Conservation (phyloP, 83 land plant species). For the Thuja plicata region DNA sequence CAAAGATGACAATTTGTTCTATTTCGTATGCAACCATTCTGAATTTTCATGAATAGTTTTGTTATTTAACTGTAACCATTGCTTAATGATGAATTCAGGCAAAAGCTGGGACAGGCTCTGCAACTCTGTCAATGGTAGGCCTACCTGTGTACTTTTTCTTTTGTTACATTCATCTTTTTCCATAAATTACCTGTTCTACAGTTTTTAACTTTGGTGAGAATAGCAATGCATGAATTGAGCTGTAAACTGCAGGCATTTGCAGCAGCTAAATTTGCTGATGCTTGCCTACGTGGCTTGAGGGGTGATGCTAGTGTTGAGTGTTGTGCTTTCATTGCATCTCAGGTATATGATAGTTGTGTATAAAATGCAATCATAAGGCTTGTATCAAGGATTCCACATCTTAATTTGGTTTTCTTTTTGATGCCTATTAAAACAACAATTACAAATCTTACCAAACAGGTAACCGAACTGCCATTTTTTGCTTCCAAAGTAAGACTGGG, state of each 20-base stretch:
- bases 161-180: constrained; percentile 1
- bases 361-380: not conserved
- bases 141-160: not conserved
- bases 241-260: constrained; percentile 83
- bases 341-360: constrained; percentile 37
- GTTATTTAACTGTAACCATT: constrained; percentile 5
- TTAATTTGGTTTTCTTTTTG: not conserved
- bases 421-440: not conserved
- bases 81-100: constrained; percentile 53
- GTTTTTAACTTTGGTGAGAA: not conserved
- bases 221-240: not conserved
- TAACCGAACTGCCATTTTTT: constrained; percentile 95
- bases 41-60: not conserved
- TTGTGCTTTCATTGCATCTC: constrained; percentile 88
- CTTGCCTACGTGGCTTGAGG: constrained; percentile 75
- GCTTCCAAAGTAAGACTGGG: constrained; percentile 87
- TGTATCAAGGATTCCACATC: not conserved
- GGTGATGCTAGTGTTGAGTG: constrained; percentile 93
- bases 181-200: not conserved
- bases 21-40: not conserved
- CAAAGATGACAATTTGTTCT: not conserved
- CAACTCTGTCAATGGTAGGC: constrained; percentile 95
- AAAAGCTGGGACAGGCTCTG: constrained; percentile 99
- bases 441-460: constrained; percentile 40
- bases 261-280: constrained; percentile 97